These are phyloP conservation scores for Oryza glumipatula DNA, from an alignment of 176 grass and related monocot genomes.

Conservation along the genomic window DNA sequence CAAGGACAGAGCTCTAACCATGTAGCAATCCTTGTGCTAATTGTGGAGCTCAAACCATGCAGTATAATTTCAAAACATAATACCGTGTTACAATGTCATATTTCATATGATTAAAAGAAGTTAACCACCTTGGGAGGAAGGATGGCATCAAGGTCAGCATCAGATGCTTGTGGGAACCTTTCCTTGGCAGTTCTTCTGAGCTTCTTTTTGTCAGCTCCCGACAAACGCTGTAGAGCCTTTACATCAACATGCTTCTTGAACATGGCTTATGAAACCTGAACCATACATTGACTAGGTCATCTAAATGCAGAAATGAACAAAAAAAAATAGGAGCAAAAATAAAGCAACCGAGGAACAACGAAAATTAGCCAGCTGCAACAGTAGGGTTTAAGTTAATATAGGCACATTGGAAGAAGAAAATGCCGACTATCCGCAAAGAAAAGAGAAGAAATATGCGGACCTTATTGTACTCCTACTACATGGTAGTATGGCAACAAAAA, in stretches of 20 bases:
- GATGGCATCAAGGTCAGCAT: slow-evolving; percentile 78
- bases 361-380: neutral
- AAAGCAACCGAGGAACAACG: neutral
- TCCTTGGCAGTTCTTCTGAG: slow-evolving; percentile 80
- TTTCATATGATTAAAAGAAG: neutral
- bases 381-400: neutral
- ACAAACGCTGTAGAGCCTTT: slow-evolving; percentile 79
- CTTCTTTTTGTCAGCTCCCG: slow-evolving; percentile 98
- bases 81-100: slow-evolving; percentile 1
- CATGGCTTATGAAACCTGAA: slow-evolving; percentile 54
- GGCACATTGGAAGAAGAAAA: neutral
- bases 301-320: neutral
- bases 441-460: neutral
- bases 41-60: neutral
- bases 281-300: slow-evolving; percentile 10
- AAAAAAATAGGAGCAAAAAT: neutral
- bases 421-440: neutral
- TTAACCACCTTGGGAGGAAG: slow-evolving; percentile 79
- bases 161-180: slow-evolving; percentile 76
- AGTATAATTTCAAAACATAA: slow-evolving; percentile 1
- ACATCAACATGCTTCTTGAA: slow-evolving; percentile 90
- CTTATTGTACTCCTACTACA: neutral
- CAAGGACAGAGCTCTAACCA: neutral
- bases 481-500: neutral
- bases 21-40: neutral